A percentile compares a stretch with the other conserved stretches of the same genome.
Evolutionary conservation across 2,329 filamentous ascomycete genomes (phyloP).

Genomic region (Tolypocladium album): DNA sequence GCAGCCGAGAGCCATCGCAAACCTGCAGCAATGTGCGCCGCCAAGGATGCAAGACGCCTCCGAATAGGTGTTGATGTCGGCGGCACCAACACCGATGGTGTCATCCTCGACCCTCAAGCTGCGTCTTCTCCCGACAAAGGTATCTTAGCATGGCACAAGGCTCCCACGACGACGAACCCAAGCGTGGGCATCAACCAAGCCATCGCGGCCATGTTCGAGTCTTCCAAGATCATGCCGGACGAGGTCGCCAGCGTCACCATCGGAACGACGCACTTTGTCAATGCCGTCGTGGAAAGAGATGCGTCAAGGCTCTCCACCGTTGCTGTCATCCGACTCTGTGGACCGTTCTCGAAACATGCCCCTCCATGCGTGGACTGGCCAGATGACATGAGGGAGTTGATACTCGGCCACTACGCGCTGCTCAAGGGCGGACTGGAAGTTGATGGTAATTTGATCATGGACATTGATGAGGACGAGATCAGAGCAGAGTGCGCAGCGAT

Average conservation of each 20-base stretch:
- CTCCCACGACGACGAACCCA: slow-evolving; percentile 35
- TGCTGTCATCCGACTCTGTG: slow-evolving; percentile 43
- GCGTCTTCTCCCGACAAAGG: slow-evolving; percentile 24
- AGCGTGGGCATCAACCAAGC: slow-evolving; percentile 34
- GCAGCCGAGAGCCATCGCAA: background rate
- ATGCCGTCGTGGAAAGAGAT: slow-evolving; percentile 45
- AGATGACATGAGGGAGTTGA: slow-evolving; percentile 31
- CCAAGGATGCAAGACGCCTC: slow-evolving; percentile 11
- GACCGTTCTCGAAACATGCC: slow-evolving; percentile 39
- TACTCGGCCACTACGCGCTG: slow-evolving; percentile 33
- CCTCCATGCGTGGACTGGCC: slow-evolving; percentile 45
- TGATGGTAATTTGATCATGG: slow-evolving; percentile 34
- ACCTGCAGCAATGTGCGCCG: background rate
- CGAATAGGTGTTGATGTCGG: slow-evolving; percentile 36
- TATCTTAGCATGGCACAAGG: slow-evolving; percentile 38
- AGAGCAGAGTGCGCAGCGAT: slow-evolving; percentile 26
- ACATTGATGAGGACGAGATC: slow-evolving; percentile 31
- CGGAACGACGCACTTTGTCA: slow-evolving; percentile 48
- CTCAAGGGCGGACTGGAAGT: slow-evolving; percentile 41
- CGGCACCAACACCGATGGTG: slow-evolving; percentile 44
- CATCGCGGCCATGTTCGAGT: slow-evolving; percentile 30
- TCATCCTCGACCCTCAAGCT: slow-evolving; percentile 33
- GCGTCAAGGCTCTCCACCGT: slow-evolving; percentile 34
- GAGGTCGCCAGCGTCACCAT: slow-evolving; percentile 38
- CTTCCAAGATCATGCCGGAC: slow-evolving; percentile 18